Evolutionary conservation across 768 basidiomycete genomes (phyloP).

Genomic region (Roridomyces roridus): DNA sequence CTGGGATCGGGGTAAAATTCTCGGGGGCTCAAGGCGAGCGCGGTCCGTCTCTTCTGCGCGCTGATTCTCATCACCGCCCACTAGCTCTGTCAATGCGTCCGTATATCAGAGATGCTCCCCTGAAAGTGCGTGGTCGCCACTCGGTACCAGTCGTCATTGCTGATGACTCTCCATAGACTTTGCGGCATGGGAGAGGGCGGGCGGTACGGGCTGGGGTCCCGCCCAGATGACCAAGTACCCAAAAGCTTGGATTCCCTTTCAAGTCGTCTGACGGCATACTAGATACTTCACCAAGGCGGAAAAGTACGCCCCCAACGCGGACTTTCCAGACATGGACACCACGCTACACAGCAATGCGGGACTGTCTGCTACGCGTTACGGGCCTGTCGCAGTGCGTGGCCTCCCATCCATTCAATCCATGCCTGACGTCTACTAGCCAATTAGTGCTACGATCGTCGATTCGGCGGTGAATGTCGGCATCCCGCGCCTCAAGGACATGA

Average conservation of each 20-base stretch:
- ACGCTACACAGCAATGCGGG: constrained; percentile 14
- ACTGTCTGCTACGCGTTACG: neutral
- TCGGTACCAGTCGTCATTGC: neutral
- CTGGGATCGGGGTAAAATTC: constrained; percentile 21
- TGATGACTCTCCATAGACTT: constrained; percentile 21
- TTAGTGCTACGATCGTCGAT: constrained; percentile 40
- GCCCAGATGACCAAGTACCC: constrained; percentile 9
- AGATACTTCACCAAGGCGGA: constrained; percentile 26
- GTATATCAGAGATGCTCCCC: constrained; percentile 26
- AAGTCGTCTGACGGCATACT: neutral
- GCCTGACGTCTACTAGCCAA: constrained; percentile 10
- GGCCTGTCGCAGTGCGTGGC: constrained; percentile 5
- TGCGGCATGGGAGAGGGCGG: constrained; percentile 25
- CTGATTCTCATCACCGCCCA: neutral
- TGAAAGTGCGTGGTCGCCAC: constrained; percentile 5
- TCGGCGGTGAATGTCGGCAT: constrained; percentile 48
- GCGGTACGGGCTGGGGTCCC: constrained; percentile 25
- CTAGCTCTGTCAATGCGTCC: constrained; percentile 23
- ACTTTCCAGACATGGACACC: constrained; percentile 9
- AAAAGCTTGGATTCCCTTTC: neutral
- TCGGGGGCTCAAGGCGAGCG: constrained; percentile 16
- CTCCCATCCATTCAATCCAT: neutral
- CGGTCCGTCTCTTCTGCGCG: neutral
- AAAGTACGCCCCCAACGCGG: constrained; percentile 13
- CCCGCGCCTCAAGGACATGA: constrained; percentile 47